These are phyloP conservation scores for Delonix regia DNA, from an alignment of 306 rosid species.

Conservation along the genomic window DNA sequence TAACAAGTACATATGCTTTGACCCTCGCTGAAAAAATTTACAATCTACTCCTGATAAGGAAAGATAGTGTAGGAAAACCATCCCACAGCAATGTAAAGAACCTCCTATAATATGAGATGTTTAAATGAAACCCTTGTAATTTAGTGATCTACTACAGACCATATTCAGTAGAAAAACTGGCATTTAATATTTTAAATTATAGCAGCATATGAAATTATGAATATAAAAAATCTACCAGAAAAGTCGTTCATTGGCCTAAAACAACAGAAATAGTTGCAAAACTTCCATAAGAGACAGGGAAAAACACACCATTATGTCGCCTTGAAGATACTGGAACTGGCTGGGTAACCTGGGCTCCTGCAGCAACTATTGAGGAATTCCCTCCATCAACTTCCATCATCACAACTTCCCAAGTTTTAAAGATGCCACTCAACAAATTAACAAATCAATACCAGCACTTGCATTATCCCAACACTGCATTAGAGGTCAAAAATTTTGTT, in stretches of 20 bases:
- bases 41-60: constrained; percentile 1
- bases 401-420: constrained; percentile 30
- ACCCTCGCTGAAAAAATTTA: constrained; percentile 25
- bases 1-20: not conserved
- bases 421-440: constrained; percentile 37
- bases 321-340: constrained; percentile 25
- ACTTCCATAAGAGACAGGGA: constrained; percentile 8
- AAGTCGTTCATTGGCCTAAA: constrained; percentile 17
- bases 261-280: constrained; percentile 25
- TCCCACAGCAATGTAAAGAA: not conserved
- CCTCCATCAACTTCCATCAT: constrained; percentile 51
- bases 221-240: constrained; percentile 10
- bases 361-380: constrained; percentile 37
- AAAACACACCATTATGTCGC: constrained; percentile 41
- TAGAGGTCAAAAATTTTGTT: constrained; percentile 14
- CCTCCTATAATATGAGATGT: constrained; percentile 13
- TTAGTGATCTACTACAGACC: constrained; percentile 18
- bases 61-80: not conserved
- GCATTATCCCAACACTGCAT: constrained; percentile 37
- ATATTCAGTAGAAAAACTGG: constrained; percentile 4
- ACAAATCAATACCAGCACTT: constrained; percentile 32
- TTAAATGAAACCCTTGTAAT: not conserved
- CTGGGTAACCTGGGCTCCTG: constrained; percentile 14
- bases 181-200: constrained; percentile 1
- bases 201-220: constrained; percentile 3